phyloP scores from a whole-genome alignment of 768 basidiomycete genomes.

The Bullera alba region DNA sequence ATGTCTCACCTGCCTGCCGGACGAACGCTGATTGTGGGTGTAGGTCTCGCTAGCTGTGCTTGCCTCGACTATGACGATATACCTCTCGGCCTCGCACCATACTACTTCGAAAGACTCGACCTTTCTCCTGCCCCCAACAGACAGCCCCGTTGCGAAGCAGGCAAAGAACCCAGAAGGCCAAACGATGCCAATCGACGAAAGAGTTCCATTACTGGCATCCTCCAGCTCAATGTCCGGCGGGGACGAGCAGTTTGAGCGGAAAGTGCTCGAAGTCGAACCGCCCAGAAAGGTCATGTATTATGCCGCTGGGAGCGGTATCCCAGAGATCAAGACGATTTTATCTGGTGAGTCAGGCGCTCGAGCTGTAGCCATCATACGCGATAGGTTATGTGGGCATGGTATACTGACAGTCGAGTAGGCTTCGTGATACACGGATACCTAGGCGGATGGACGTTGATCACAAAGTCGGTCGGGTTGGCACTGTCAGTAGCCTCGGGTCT shows the following conservation, averaged over 20 bases:
- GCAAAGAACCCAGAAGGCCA: slow-evolving; percentile 43
- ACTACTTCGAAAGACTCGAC: slow-evolving; percentile 79
- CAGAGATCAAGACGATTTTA: slow-evolving; percentile 67
- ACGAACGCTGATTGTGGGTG: background rate
- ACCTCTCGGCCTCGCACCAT: slow-evolving; percentile 82
- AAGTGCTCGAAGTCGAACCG: slow-evolving; percentile 6
- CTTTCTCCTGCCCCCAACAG: slow-evolving; percentile 40
- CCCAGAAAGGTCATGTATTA: slow-evolving; percentile 71
- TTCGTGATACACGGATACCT: slow-evolving; percentile 98
- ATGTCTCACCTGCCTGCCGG: background rate
- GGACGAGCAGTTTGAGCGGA: background rate
- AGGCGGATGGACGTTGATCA: slow-evolving; percentile 78
- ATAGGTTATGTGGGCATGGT: background rate
- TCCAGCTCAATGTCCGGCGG: slow-evolving; percentile 13
- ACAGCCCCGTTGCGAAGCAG: slow-evolving; percentile 1
- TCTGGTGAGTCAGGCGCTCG: slow-evolving; percentile 28
- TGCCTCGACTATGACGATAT: slow-evolving; percentile 74
- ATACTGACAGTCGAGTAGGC: slow-evolving; percentile 50
- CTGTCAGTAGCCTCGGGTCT: slow-evolving; percentile 88
- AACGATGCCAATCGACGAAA: slow-evolving; percentile 16
- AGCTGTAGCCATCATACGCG: too few relatives aligned
- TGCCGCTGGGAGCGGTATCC: slow-evolving; percentile 91
- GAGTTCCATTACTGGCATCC: slow-evolving; percentile 17
- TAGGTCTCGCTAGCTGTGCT: slow-evolving; percentile 62
- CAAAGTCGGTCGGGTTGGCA: slow-evolving; percentile 80